phyloP scores from a whole-genome alignment of 1,139 yeast species.

The Suhomyces panamericanus region DNA sequence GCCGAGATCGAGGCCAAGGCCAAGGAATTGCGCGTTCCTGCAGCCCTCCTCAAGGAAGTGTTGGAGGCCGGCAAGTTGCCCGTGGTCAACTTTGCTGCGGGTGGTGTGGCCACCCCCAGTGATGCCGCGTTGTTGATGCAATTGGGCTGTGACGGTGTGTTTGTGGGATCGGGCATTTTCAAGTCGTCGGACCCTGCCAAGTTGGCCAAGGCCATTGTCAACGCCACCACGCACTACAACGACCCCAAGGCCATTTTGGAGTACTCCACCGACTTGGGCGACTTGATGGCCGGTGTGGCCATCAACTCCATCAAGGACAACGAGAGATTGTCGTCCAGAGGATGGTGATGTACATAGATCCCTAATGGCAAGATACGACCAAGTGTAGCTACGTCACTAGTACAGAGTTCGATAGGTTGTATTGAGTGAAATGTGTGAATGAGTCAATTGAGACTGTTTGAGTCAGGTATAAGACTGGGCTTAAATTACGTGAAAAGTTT shows the following conservation, averaged over 20 bases:
- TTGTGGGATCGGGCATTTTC: constrained; percentile 90
- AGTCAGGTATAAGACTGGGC: too few relatives aligned
- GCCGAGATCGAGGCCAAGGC: constrained; percentile 53
- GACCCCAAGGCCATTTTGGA: constrained; percentile 67
- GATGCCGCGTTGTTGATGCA: constrained; percentile 91
- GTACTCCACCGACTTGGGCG: constrained; percentile 74
- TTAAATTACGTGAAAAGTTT: too few relatives aligned
- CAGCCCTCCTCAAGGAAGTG: constrained; percentile 50
- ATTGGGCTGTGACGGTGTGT: constrained; percentile 88
- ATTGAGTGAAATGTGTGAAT: too few relatives aligned
- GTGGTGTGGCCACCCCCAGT: constrained; percentile 88
- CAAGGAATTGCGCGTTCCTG: constrained; percentile 60
- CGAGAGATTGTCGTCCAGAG: constrained; percentile 53
- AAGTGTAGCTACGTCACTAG: too few relatives aligned
- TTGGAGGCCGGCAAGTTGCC: constrained; percentile 61
- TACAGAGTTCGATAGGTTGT: too few relatives aligned
- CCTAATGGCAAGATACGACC: neutral
- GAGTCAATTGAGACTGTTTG: too few relatives aligned
- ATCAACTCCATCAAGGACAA: constrained; percentile 49
- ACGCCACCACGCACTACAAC: constrained; percentile 74
- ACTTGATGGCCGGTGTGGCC: constrained; percentile 70
- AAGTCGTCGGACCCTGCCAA: constrained; percentile 72
- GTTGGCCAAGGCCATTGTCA: constrained; percentile 78
- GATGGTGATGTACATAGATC: constrained; percentile 40
- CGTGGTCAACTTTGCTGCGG: constrained; percentile 88